Evolutionary conservation across 2,329 filamentous ascomycete genomes (phyloP), one percentile per base, ranked within the genome.

Genomic region (Sarocladium strictum): DNA sequence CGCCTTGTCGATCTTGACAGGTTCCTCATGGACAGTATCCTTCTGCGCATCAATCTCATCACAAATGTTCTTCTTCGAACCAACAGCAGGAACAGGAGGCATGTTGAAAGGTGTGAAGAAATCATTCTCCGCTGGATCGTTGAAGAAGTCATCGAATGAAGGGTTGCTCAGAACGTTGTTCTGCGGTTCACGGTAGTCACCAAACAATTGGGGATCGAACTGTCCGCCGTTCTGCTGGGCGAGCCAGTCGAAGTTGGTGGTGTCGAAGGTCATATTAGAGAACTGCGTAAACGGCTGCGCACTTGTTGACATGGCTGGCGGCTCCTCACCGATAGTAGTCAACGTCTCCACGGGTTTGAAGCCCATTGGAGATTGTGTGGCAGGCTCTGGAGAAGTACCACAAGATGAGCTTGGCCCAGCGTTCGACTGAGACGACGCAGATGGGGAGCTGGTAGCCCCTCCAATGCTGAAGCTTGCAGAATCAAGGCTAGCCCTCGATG

Each of bases 121-220:
- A 62, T 96, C 92, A 19, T 84, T 75, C 15, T 92, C 86, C 65
- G 95, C 87, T 14, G 90, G 88, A 61, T 96, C 92, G 60, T 82
- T 82, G 69, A 84, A 84, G 61, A 84, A 81, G 58, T 84, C 87
- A 54, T 90, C 89, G 60, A 95, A 89, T 9, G 84, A 83, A 41
- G 79, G 81, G 64, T 74, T 85, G 60, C 77, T 75, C 17, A 96
- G 72, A 14, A 96, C 79, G 54, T 86, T 93, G 55, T 90, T 88
- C 64, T 96, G 90, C 0, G 90, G 85, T 65, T 99, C 94, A 53
- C 94, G 86, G 71, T 97, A 97, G 62, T 91, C 89, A 54, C 88
- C 89, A 68, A 97, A 97, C 3, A 97, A 77, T 54, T 94, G 85
- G 0, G 94, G 93, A 58, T 97, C 92, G 63, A 97, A 97, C 59